phyloP scores from a whole-genome alignment of 257 asterid species.

The Dorcoceras hygrometricum region DNA sequence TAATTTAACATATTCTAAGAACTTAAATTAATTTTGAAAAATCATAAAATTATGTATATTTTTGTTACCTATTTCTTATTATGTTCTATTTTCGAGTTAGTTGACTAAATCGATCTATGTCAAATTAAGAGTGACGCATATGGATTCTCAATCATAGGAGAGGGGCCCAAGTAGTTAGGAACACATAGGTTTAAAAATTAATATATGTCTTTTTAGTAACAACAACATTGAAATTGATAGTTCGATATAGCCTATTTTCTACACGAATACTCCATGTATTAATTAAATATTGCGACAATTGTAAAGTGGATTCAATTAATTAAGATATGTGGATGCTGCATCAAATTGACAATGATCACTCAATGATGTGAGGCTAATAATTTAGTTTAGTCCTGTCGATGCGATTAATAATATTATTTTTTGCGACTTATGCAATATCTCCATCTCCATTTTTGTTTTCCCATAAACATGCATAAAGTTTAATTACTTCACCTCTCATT shows the following conservation, averaged over 20 bases:
- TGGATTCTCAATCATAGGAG: constrained; percentile 54
- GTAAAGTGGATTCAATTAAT: background rate
- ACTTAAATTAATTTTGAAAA: background rate
- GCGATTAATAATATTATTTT: too few relatives aligned
- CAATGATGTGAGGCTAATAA: too few relatives aligned
- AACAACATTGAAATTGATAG: constrained; percentile 34
- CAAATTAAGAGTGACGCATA: constrained; percentile 44
- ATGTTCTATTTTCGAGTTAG: constrained; percentile 24
- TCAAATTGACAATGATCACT: background rate
- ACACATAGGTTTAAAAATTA: constrained; percentile 42
- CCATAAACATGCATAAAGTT: too few relatives aligned
- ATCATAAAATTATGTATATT: too few relatives aligned
- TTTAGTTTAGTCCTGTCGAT: too few relatives aligned
- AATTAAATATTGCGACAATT: background rate
- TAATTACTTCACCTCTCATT: too few relatives aligned
- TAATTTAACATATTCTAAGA: too few relatives aligned
- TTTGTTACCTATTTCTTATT: background rate
- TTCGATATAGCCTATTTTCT: constrained; percentile 5
- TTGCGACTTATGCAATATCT: too few relatives aligned
- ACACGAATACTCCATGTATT: background rate
- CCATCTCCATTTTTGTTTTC: too few relatives aligned
- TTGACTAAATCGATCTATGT: constrained; percentile 53
- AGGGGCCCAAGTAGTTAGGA: constrained; percentile 72
- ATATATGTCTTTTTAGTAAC: constrained; percentile 28
- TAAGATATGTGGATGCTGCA: background rate